Evolutionary conservation across 345 rosid species (phyloP), one percentile per base, ranked within the genome.

Genomic region (Salix arbutifolia): DNA sequence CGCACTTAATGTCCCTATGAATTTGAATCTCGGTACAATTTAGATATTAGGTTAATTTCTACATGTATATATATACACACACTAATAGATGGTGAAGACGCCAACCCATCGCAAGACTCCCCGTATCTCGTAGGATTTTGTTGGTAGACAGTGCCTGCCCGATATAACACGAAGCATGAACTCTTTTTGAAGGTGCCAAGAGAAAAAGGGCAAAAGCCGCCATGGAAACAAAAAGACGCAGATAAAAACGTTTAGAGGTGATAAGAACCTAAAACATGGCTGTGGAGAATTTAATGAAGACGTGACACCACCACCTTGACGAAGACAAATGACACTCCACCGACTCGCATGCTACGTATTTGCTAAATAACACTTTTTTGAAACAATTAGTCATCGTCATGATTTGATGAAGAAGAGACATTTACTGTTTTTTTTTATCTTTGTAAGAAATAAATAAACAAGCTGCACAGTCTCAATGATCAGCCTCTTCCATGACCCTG

Each of bases 201-300:
- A 14, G 78, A 28, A 75, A 25, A 53, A 56, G 21, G 67, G 78
- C 14, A 50, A n/a, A 75, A 46, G 18, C 52, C 23, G n/a, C n/a
- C n/a, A 35, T 16, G 60, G 53, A 6, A 6, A 35, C 1, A 19
- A 21, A 2, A 50, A 25, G 0, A 30, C 8, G 13, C 31, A 17
- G n/a, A 61, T 12, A 25, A 26, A 37, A n/a, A 38, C 5, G 11
- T 0, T 1, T 40, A 26, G 56, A 38, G 46, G 4, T 31, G 70
- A 31, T 4, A 44, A 13, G 19, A 48, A 42, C 33, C 7, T 4
- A 42, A n/a, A n/a, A n/a, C n/a, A n/a, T n/a, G n/a, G 28, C 42
- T 37, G 16, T 14, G 8, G 26, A 3, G 13, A 19, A 10, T 10
- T 16, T 17, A 6, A 48, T 5, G 19, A 5, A 1, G 53, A 48